phyloP scores from a whole-genome alignment of 2,329 filamentous ascomycete species.

The Alternaria ventricosa region DNA sequence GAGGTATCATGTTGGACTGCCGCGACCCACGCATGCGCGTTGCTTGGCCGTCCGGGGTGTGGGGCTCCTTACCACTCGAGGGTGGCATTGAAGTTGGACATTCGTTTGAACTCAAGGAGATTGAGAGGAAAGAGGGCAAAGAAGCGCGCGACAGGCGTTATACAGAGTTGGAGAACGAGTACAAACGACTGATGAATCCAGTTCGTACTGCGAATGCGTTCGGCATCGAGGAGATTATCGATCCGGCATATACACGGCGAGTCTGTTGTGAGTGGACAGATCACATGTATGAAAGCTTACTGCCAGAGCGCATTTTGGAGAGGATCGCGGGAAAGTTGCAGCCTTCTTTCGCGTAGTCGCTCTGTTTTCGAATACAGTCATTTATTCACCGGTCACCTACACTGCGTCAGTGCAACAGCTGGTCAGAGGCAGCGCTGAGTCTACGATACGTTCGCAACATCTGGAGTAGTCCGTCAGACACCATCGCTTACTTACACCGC shows the following conservation, averaged over 20 bases:
- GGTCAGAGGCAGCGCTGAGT: background rate
- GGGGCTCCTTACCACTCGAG: slow-evolving; percentile 67
- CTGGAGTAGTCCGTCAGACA: background rate
- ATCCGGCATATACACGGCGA: slow-evolving; percentile 65
- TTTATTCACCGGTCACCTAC: background rate
- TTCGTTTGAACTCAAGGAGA: slow-evolving; percentile 63
- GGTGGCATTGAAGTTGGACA: slow-evolving; percentile 71
- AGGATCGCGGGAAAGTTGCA: slow-evolving; percentile 47
- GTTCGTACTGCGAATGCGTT: slow-evolving; percentile 69
- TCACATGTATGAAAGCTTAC: slow-evolving; percentile 62
- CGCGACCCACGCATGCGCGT: slow-evolving; percentile 67
- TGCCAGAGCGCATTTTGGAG: slow-evolving; percentile 58
- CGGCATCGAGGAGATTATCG: slow-evolving; percentile 69
- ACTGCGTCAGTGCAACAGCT: background rate
- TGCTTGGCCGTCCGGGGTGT: slow-evolving; percentile 69
- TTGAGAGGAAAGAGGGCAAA: slow-evolving; percentile 58
- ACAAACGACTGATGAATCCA: slow-evolving; percentile 68
- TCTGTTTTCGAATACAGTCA: background rate
- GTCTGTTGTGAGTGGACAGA: slow-evolving; percentile 62
- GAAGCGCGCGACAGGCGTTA: slow-evolving; percentile 59
- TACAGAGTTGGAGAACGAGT: slow-evolving; percentile 65
- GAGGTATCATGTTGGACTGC: slow-evolving; percentile 68
- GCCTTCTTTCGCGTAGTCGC: slow-evolving; percentile 37
- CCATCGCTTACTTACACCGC: background rate
- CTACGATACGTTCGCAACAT: background rate